phyloP scores from a whole-genome alignment of 2,329 filamentous ascomycete species.

The Penicillium sp. region DNA sequence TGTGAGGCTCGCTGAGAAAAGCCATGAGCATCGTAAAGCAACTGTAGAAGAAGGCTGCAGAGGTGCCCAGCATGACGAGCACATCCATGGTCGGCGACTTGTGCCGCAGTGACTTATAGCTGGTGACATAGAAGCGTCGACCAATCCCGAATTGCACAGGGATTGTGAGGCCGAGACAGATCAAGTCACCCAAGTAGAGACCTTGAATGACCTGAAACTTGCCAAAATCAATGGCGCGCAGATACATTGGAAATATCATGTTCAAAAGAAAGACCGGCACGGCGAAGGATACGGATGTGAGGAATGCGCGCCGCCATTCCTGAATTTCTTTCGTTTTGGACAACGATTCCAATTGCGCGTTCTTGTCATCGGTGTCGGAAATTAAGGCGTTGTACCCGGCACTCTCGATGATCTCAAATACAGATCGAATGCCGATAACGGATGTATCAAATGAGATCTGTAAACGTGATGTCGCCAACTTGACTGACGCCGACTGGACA shows the following conservation, averaged over 20 bases:
- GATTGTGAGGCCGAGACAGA: conserved; percentile 78
- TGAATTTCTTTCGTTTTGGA: conserved; percentile 95
- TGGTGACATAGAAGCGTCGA: conserved; percentile 84
- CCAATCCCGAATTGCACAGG: conserved; percentile 96
- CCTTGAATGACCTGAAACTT: conserved; percentile 60
- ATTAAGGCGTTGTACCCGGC: conserved; percentile 82
- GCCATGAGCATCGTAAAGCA: conserved; percentile 80
- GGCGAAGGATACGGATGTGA: conserved; percentile 70
- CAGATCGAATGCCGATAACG: conserved; percentile 67
- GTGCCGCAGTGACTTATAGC: conserved; percentile 90
- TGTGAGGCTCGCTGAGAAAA: conserved; percentile 66
- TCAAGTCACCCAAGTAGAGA: conserved; percentile 78
- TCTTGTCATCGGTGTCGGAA: conserved; percentile 89
- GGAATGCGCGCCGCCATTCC: conserved; percentile 81
- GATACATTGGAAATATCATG: conserved; percentile 88
- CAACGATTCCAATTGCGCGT: conserved; percentile 89
- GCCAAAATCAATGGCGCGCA: conserved; percentile 72
- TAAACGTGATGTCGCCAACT: conserved; percentile 66
- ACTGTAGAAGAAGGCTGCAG: conserved; percentile 94
- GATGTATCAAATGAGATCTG: conserved; percentile 66
- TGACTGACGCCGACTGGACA: conserved; percentile 67
- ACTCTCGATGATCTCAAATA: conserved; percentile 78
- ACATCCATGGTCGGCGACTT: conserved; percentile 96
- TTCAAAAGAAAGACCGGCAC: conserved; percentile 85
- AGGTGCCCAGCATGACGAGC: conserved; percentile 86